Evolutionary conservation across 176 grass and related monocot species (phyloP), one percentile per base, ranked within the genome.

Genomic region (Musa beccarii): DNA sequence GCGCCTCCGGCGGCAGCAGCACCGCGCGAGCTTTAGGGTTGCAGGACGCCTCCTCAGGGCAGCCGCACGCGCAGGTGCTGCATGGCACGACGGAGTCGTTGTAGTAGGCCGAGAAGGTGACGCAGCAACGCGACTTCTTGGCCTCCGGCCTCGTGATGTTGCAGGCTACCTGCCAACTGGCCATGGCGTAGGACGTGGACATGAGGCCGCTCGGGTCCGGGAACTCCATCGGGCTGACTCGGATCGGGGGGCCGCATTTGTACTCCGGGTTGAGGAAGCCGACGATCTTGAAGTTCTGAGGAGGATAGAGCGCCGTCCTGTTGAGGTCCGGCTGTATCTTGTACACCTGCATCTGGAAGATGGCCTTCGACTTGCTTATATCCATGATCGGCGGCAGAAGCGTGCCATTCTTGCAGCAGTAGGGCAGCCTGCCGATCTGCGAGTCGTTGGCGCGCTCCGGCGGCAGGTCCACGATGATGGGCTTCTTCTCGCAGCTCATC

Each of bases 351-450:
- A 99, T 67, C 84, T 94, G 95, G 82, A 99, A 94, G 76, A 84
- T 52, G 75, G 90, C 90, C 9, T 76, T 88, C 8, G 95, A 94
- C 82, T 75, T 81, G 86, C 70, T 68, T 1, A 67, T 21, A 74
- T 99, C 86, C 88, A 99, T 91, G 71, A 57, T 78, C 2, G 81
- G 74, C 1, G 95, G 86, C 6, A 99, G 88, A 9, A 99, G 90
- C 4, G 84, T 92, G 72, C 95, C 90, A 64, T 99, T 99, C 88
- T 89, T 99, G 83, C 95, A 99, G 72, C 95, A 99, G 72, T 84
- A 91, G 10, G 90, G 95, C 1, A 99, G 13, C 78, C 93, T 93
- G 11, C 86, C 95, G 28, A 98, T 56, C 68, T 76, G 82, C 15
- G 80, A 66, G 63, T 99, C 95, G 76, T 99, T 89, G 74, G 86